Percentiles rank a stretch among this genome's conserved stretches.
phyloP scores from a whole-genome alignment of 768 basidiomycete genomes.

The Scleroderma bovista region DNA sequence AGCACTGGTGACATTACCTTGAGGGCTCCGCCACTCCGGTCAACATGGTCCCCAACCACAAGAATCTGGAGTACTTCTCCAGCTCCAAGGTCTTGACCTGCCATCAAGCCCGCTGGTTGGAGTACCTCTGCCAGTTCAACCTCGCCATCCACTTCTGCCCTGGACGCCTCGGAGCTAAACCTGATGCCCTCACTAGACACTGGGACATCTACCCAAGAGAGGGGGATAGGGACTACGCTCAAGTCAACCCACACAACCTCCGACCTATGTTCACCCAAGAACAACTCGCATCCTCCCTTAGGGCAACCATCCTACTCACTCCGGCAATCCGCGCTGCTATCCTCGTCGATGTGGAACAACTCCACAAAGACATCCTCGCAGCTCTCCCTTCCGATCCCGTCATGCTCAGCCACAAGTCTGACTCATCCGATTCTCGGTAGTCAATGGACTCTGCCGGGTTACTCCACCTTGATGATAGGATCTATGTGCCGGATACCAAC shows the following conservation, averaged over 20 bases:
- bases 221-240: neutral
- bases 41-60: slow-evolving; percentile 18
- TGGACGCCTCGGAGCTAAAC: slow-evolving; percentile 8
- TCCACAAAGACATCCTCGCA: slow-evolving; percentile 8
- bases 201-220: neutral
- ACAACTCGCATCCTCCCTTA: neutral
- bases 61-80: slow-evolving; percentile 11
- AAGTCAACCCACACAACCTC: neutral
- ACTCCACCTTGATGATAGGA: neutral
- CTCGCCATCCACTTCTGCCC: slow-evolving; percentile 1
- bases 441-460: neutral
- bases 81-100: slow-evolving; percentile 5
- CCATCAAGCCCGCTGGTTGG: slow-evolving; percentile 21
- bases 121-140: slow-evolving; percentile 35
- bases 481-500: neutral
- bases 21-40: slow-evolving; percentile 5
- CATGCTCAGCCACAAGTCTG: neutral
- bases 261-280: neutral
- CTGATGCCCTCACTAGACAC: neutral
- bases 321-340: too few species aligned
- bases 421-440: neutral
- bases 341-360: too few species aligned
- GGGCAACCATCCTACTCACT: slow-evolving; percentile 3
- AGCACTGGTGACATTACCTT: neutral
- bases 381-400: neutral